Evolutionary conservation across 2,329 filamentous ascomycete species (phyloP).

Genomic region (Diaporthe longicolla): DNA sequence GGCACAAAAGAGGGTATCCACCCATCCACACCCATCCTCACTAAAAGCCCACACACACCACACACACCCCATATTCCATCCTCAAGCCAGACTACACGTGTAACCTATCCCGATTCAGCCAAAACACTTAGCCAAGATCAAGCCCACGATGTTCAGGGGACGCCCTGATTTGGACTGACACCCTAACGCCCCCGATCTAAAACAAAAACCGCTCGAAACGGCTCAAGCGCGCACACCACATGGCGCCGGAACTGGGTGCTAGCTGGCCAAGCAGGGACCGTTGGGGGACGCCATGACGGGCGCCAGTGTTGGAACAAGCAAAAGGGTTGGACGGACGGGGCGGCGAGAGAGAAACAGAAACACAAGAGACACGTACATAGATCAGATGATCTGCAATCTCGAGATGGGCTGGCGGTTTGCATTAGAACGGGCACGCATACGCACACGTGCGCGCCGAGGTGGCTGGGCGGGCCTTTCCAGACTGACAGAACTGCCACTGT

Average conservation of each 20-base stretch:
- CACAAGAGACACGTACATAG: no score
- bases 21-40: neutral
- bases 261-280: neutral
- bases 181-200: neutral
- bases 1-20: neutral
- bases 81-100: neutral
- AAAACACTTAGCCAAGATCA: neutral
- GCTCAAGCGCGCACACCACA: slow-evolving; percentile 13
- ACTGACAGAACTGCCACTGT: no score
- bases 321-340: neutral
- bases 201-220: slow-evolving; percentile 9
- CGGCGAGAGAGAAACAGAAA: neutral
- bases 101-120: neutral
- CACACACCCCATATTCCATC: neutral
- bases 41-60: neutral
- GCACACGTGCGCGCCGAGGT: neutral
- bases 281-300: neutral
- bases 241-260: no score
- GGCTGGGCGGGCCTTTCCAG: neutral
- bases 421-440: slow-evolving; percentile 2
- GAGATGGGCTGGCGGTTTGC: slow-evolving; percentile 6
- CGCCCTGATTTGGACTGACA: no score
- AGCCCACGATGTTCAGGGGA: no score
- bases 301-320: neutral
- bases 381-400: slow-evolving; percentile 17